phyloP scores from a whole-genome alignment of 2,329 filamentous ascomycete species.

The Alternaria sp. region DNA sequence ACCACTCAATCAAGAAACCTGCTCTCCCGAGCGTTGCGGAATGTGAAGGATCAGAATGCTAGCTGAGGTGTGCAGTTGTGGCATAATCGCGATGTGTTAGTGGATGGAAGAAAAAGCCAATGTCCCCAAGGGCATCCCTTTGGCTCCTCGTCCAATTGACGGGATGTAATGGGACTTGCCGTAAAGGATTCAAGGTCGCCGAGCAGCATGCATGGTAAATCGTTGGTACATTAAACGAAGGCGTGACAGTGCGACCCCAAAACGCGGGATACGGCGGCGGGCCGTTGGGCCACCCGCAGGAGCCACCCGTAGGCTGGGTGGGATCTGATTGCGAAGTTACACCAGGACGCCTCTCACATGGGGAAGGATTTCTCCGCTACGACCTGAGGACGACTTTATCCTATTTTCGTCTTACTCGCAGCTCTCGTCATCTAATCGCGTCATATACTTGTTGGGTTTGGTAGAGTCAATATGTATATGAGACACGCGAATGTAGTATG shows the following conservation, averaged over 20 bases:
- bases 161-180: background rate
- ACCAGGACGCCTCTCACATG: background rate
- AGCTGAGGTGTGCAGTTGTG: background rate
- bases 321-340: background rate
- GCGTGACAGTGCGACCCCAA: background rate
- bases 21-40: background rate
- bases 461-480: background rate
- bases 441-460: background rate
- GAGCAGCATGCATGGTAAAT: background rate
- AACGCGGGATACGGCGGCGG: background rate
- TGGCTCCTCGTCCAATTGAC: background rate
- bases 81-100: background rate
- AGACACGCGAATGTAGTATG: background rate
- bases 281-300: background rate
- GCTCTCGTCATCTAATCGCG: background rate
- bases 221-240: background rate
- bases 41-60: background rate
- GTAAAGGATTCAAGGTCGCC: background rate
- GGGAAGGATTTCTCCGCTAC: background rate
- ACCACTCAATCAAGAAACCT: background rate
- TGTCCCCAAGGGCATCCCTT: background rate
- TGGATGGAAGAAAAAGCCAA: background rate
- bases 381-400: background rate
- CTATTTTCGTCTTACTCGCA: background rate
- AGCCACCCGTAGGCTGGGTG: background rate